Base-by-base conservation (phyloP, 2,329 filamentous ascomycete genomes). In the Claviceps spartinae region DNA sequence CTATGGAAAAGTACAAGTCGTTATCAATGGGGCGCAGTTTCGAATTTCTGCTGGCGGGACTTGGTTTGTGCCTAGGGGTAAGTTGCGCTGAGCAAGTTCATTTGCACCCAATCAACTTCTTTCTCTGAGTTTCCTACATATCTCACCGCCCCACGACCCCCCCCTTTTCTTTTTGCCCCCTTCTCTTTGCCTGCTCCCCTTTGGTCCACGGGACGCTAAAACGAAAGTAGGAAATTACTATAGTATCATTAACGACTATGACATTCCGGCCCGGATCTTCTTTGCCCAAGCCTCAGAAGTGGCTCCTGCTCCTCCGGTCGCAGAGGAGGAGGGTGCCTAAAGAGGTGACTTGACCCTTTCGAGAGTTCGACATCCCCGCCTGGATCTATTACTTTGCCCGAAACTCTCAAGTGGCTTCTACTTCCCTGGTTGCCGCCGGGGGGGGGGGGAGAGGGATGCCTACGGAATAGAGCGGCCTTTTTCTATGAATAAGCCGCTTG, bases 1-100 rank as follows among this genome's bases (percentile, higher is more conserved):
- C 59, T 78, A 79, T 45, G 93, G 93, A 22, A 82, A 85, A 57
- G 88, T 96, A 20, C 75, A 82, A 57, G 90, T 95, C 20, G 85
- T 81, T 30, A 79, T 95, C 47, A 81, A 85, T 57, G 79, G 86
- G 57, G 85, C 78, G 24, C 73, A 76, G 55, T 97, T 98, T 65
- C 82, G 85, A 52, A 89, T 95, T 57, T 82, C 83, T 40, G 88
- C 86, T 59, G 90, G 91, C 42, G 91, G 91, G 50, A 85, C 90
- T 67, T 97, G 88, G 78, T 90, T 95, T 67, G 90, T 98, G 55
- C 93, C 93, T 24, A 81, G 91, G 81, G 91, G 91, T 96, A 69
- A 75, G 85, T 51, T 47, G 30, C 30, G 26, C 26, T 30, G 8
- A 8, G 9, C 30, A 24, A 22, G 22, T 22, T 34, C 11, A 9